phyloP scores from a whole-genome alignment of 2,329 filamentous ascomycete genomes.

The Diaporthe sp. region DNA sequence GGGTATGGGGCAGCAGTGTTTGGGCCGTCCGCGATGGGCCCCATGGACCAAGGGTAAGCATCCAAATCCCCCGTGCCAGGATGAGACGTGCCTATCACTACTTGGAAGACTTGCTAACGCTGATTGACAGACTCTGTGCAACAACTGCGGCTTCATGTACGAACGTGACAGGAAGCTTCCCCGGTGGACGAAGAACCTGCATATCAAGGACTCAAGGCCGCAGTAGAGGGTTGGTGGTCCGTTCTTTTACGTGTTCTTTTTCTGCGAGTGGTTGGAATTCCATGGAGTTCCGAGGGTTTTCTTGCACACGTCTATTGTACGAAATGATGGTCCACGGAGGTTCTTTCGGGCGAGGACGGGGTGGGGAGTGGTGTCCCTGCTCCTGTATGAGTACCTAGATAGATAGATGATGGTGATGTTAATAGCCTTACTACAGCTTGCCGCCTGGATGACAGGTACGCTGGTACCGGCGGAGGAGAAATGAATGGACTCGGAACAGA shows the following conservation, averaged over 20 bases:
- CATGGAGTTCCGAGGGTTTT: neutral
- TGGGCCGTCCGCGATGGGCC: constrained; percentile 97
- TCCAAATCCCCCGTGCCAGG: neutral
- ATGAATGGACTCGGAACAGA: neutral
- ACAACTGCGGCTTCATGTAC: constrained; percentile 91
- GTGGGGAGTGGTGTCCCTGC: neutral
- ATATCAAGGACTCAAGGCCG: constrained; percentile 57
- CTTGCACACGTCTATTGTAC: constrained; percentile 7
- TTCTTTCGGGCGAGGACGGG: neutral
- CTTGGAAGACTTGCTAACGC: constrained; percentile 43
- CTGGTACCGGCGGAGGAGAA: neutral
- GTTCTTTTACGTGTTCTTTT: neutral
- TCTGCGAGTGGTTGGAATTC: neutral
- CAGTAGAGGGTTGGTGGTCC: constrained; percentile 32
- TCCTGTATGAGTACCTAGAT: constrained; percentile 29
- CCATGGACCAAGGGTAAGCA: constrained; percentile 81
- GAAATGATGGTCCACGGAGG: neutral
- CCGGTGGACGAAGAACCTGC: constrained; percentile 80
- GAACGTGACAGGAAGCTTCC: constrained; percentile 90
- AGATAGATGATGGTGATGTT: constrained; percentile 27
- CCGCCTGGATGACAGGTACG: neutral
- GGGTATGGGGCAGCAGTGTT: constrained; percentile 88
- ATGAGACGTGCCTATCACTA: constrained; percentile 32
- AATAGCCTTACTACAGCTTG: constrained; percentile 9
- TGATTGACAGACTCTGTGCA: constrained; percentile 80